Conservation (phyloP, 495 filamentous ascomycete genomes). For the Penicillium daleae region DNA sequence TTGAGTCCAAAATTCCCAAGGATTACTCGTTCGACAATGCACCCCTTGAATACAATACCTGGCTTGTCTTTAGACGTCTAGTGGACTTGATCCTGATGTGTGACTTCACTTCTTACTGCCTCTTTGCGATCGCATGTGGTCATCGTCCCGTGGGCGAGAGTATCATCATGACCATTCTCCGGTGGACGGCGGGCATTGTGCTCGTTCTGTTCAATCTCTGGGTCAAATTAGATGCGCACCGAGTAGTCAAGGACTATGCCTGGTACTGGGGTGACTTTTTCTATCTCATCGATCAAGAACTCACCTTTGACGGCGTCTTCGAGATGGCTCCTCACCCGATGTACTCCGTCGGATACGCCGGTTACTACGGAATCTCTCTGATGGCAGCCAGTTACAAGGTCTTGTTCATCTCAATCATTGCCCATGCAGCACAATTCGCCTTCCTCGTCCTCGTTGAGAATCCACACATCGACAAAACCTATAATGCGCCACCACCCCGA, state of each 20-base stretch:
- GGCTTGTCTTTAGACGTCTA: conserved; percentile 92
- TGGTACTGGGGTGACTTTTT: conserved; percentile 99
- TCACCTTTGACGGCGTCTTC: conserved; percentile 98
- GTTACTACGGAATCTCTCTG: conserved; percentile 98
- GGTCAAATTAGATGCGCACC: conserved; percentile 97
- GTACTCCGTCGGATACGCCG: conserved; percentile 98
- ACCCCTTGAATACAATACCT: conserved; percentile 97
- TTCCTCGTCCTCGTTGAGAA: conserved; percentile 92
- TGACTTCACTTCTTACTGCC: conserved; percentile 94
- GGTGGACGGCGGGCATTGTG: conserved; percentile 80
- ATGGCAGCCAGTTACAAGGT: conserved; percentile 98
- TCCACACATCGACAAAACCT: conserved; percentile 97
- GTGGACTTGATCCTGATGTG: conserved; percentile 98
- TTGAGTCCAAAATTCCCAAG: conserved; percentile 90
- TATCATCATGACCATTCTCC: conserved; percentile 64
- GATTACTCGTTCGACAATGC: conserved; percentile 94
- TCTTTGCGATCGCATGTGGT: conserved; percentile 91
- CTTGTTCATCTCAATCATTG: conserved; percentile 91
- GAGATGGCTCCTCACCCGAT: conserved; percentile 99
- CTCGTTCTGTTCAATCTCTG: conserved; percentile 96
- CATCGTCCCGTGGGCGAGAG: conserved; percentile 72
- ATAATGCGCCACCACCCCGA: conserved; percentile 85
- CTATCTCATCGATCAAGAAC: conserved; percentile 95
- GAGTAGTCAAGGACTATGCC: conserved; percentile 98
- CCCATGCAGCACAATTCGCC: conserved; percentile 91